Evolutionary conservation across 108 stramenopile genomes (phyloP).

Genomic region (Conticribra weissflogii): DNA sequence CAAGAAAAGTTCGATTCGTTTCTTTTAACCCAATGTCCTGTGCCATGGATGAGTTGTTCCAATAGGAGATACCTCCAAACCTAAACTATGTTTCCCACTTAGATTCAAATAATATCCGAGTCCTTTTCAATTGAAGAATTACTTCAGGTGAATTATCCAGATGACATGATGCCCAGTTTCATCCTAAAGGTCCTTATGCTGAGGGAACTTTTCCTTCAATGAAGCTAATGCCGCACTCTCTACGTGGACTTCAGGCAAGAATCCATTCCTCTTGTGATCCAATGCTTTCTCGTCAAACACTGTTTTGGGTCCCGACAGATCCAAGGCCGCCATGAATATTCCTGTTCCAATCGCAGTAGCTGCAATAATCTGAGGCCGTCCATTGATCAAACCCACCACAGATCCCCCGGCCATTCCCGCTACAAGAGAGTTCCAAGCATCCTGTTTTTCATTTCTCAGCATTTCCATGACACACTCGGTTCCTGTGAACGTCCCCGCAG

Average conservation of each 20-base stretch:
- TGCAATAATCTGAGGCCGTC: constrained; percentile 41
- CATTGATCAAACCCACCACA: constrained; percentile 38
- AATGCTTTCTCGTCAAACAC: constrained; percentile 36
- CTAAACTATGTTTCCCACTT: no score
- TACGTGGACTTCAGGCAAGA: constrained; percentile 36
- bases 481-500: constrained; percentile 39
- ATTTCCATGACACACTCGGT: constrained; percentile 48
- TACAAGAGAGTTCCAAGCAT: constrained; percentile 44
- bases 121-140: no score
- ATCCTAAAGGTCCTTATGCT: constrained; percentile 43
- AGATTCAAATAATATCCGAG: no score
- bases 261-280: constrained; percentile 28
- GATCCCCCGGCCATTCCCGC: constrained; percentile 51
- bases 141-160: no score
- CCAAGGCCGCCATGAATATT: constrained; percentile 48
- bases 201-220: constrained; percentile 44
- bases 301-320: constrained; percentile 39
- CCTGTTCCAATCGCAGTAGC: constrained; percentile 47
- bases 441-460: constrained; percentile 37
- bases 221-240: constrained; percentile 47
- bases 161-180: no score
- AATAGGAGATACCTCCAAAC: no score
- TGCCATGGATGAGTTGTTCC: no score
- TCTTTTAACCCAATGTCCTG: no score
- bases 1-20: no score